A percentile compares a stretch with the other conserved stretches of the same genome.
Evolutionary conservation across 805 yeast genomes (phyloP).

Genomic region (Saccharomycopsis olivae): DNA sequence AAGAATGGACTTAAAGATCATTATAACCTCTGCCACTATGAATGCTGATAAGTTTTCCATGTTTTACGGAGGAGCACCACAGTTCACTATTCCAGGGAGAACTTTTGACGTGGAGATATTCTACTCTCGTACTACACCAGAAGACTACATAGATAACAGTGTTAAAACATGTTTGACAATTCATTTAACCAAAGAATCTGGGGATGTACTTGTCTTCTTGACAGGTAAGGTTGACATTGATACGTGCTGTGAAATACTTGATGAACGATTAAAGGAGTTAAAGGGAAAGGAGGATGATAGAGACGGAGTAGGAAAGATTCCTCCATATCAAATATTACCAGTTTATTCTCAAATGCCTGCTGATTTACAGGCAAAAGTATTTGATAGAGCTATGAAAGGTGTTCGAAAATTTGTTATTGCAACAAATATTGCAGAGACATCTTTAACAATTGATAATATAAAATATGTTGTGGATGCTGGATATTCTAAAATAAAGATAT

Average conservation of each 20-base stretch:
- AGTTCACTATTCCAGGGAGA: constrained; percentile 78
- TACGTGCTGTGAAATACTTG: constrained; percentile 66
- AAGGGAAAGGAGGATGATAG: constrained; percentile 26
- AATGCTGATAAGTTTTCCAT: constrained; percentile 77
- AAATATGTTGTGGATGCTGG: constrained; percentile 92
- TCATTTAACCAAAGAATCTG: constrained; percentile 66
- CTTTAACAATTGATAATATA: constrained; percentile 91
- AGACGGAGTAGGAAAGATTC: constrained; percentile 23
- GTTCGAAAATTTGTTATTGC: constrained; percentile 87
- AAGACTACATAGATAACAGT: constrained; percentile 80
- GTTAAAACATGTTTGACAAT: constrained; percentile 43
- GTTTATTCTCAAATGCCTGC: constrained; percentile 88
- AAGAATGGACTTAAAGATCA: constrained; percentile 65
- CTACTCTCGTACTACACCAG: constrained; percentile 73
- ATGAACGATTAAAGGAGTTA: constrained; percentile 53
- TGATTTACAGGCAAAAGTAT: constrained; percentile 79
- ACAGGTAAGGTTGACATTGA: constrained; percentile 97
- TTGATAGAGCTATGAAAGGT: constrained; percentile 78
- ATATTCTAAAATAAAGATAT: constrained; percentile 80
- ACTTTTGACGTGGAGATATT: constrained; percentile 82
- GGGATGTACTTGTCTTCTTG: constrained; percentile 73
- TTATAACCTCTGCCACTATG: constrained; percentile 89
- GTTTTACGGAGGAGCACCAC: constrained; percentile 74
- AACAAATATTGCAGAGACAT: constrained; percentile 95
- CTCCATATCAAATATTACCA: constrained; percentile 69